Conservation (phyloP, 768 basidiomycete species). For the Suillus brevipes region DNA sequence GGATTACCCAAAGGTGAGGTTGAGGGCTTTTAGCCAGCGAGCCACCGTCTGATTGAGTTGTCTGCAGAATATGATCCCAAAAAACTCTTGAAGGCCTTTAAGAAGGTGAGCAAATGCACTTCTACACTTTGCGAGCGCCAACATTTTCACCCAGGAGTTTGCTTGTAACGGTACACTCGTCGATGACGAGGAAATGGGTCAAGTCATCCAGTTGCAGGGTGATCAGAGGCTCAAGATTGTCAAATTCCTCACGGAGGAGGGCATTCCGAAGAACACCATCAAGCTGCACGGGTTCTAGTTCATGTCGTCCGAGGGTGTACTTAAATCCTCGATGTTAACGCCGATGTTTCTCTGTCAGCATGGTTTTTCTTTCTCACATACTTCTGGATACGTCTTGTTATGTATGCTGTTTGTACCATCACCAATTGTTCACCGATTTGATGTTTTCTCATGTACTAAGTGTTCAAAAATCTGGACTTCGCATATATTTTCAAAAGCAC, state of each 20-base stretch:
- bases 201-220: slow-evolving; percentile 98
- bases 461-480: not conserved
- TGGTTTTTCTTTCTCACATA: slow-evolving; percentile 16
- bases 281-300: slow-evolving; percentile 86
- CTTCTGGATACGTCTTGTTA: slow-evolving; percentile 18
- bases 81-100: slow-evolving; percentile 98
- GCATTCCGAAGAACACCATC: slow-evolving; percentile 73
- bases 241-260: slow-evolving; percentile 82
- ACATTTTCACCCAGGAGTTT: slow-evolving; percentile 66
- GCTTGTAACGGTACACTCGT: slow-evolving; percentile 98
- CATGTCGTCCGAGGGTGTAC: slow-evolving; percentile 9
- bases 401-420: slow-evolving; percentile 29
- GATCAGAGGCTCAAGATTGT: slow-evolving; percentile 94
- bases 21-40: slow-evolving; percentile 13
- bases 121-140: not conserved
- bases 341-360: slow-evolving; percentile 11
- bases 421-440: slow-evolving; percentile 27
- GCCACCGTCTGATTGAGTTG: slow-evolving; percentile 16
- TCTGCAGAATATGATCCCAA: slow-evolving; percentile 90
- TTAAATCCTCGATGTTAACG: not conserved
- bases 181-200: slow-evolving; percentile 92
- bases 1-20: slow-evolving; percentile 84
- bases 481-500: not conserved
- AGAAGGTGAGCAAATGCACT: slow-evolving; percentile 64
- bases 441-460: slow-evolving; percentile 14